phyloP scores from a whole-genome alignment of 2,329 filamentous ascomycete species.

The Epichloe scottii region DNA sequence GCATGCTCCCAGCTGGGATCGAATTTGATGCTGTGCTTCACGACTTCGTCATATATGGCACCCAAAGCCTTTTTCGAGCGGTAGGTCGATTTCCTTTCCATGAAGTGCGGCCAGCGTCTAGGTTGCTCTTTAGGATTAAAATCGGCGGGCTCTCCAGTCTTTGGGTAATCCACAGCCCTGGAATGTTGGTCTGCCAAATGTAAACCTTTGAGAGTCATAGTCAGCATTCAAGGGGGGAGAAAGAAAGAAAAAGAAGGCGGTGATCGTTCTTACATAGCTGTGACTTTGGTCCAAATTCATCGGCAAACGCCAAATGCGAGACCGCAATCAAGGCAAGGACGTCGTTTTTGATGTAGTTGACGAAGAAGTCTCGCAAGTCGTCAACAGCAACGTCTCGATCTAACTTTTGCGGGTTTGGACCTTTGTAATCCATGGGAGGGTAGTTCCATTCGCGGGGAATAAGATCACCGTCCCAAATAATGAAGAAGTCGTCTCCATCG shows the following conservation, averaged over 20 bases:
- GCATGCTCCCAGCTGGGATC: slow-evolving; percentile 54
- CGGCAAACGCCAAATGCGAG: slow-evolving; percentile 68
- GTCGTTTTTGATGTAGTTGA: slow-evolving; percentile 87
- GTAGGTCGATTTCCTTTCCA: slow-evolving; percentile 60
- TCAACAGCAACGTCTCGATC: slow-evolving; percentile 52
- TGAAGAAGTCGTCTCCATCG: slow-evolving; percentile 90
- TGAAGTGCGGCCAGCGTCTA: slow-evolving; percentile 68
- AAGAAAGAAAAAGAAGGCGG: too few relatives aligned
- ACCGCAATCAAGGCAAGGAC: slow-evolving; percentile 66
- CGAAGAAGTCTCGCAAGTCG: slow-evolving; percentile 76
- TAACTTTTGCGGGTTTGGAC: slow-evolving; percentile 42
- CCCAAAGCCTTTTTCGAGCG: slow-evolving; percentile 62
- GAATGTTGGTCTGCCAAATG: slow-evolving; percentile 73
- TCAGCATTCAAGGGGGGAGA: not conserved
- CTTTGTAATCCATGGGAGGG: slow-evolving; percentile 64
- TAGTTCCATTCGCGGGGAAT: slow-evolving; percentile 59
- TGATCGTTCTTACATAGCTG: slow-evolving; percentile 43
- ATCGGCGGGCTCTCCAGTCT: slow-evolving; percentile 67
- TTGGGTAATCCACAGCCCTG: slow-evolving; percentile 85
- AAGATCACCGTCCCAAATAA: slow-evolving; percentile 76
- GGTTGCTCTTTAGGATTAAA: slow-evolving; percentile 52
- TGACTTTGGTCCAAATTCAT: slow-evolving; percentile 55
- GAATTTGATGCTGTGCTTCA: slow-evolving; percentile 46
- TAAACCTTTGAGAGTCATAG: slow-evolving; percentile 34
- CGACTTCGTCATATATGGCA: slow-evolving; percentile 66